Evolutionary conservation across 768 basidiomycete species (phyloP).

Genomic region (Lactarius sp.): DNA sequence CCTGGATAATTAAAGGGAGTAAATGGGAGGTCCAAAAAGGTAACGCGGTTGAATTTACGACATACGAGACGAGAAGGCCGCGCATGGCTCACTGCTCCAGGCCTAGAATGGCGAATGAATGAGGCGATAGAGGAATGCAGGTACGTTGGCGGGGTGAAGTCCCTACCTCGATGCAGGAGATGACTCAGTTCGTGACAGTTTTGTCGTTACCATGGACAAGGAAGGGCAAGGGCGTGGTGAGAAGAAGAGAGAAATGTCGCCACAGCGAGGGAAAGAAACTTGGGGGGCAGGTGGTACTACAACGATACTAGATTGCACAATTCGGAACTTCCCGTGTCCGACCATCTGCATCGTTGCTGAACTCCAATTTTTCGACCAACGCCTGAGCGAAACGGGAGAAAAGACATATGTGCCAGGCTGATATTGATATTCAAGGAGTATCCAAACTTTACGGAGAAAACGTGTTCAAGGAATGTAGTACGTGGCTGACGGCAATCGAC

Average conservation of each 20-base stretch:
- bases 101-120: slow-evolving; percentile 21
- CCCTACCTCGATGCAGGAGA: slow-evolving; percentile 17
- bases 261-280: slow-evolving; percentile 1
- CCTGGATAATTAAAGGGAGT: slow-evolving; percentile 6
- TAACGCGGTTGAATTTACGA: slow-evolving; percentile 14
- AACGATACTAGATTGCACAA: background rate
- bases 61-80: slow-evolving; percentile 18
- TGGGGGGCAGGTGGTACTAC: slow-evolving; percentile 5
- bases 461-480: slow-evolving; percentile 16
- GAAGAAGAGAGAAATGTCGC: slow-evolving; percentile 10
- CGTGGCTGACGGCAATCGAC: slow-evolving; percentile 5
- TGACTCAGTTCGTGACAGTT: slow-evolving; percentile 14
- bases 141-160: background rate
- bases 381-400: slow-evolving; percentile 10
- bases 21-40: slow-evolving; percentile 1
- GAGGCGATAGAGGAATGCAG: slow-evolving; percentile 12
- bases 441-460: slow-evolving; percentile 15
- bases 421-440: slow-evolving; percentile 21
- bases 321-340: slow-evolving; percentile 20
- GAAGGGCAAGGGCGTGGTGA: slow-evolving; percentile 3
- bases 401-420: slow-evolving; percentile 14
- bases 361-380: slow-evolving; percentile 12
- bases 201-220: slow-evolving; percentile 19
- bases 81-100: slow-evolving; percentile 12
- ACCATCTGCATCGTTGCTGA: slow-evolving; percentile 10